A percentile compares a stretch with the other conserved stretches of the same genome.
These are phyloP conservation scores for Penicillium silybi DNA, from an alignment of 495 filamentous ascomycete species.

Conservation along the genomic window DNA sequence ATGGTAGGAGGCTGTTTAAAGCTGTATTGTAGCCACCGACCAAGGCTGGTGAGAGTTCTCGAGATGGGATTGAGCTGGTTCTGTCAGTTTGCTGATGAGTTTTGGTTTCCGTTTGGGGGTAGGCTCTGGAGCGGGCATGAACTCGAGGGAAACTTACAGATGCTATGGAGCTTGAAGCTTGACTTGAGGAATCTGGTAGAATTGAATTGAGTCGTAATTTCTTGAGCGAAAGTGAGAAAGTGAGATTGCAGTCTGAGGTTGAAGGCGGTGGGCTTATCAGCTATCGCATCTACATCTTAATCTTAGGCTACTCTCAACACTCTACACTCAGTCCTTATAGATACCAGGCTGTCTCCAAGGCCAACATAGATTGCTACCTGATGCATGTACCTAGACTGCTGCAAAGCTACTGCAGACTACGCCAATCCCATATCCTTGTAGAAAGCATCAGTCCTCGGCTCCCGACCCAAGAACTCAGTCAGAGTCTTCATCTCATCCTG, in stretches of 20 bases:
- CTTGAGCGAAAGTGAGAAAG: not conserved
- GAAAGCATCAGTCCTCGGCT: slow-evolving; percentile 49
- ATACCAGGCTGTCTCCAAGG: too few species aligned
- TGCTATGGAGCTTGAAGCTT: not conserved
- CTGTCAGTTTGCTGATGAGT: too few species aligned
- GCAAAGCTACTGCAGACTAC: slow-evolving; percentile 9
- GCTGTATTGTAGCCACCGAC: not conserved
- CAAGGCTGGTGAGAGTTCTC: not conserved
- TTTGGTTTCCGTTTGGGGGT: too few species aligned
- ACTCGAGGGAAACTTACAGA: not conserved
- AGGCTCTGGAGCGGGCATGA: too few species aligned
- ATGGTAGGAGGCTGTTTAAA: not conserved
- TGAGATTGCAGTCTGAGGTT: not conserved
- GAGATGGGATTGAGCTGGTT: not conserved
- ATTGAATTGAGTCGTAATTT: not conserved
- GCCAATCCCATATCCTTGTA: slow-evolving; percentile 50
- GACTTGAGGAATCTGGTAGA: not conserved
- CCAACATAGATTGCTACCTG: too few species aligned
- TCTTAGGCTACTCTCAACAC: too few species aligned
- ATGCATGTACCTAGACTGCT: not conserved
- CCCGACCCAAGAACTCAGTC: slow-evolving; percentile 48
- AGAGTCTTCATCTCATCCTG: slow-evolving; percentile 54
- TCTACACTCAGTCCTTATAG: too few species aligned
- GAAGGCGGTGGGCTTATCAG: slow-evolving; percentile 4
- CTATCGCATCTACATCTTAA: not conserved